phyloP scores from a whole-genome alignment of 108 stramenopile genomes.

The Skeletonema menzelii region DNA sequence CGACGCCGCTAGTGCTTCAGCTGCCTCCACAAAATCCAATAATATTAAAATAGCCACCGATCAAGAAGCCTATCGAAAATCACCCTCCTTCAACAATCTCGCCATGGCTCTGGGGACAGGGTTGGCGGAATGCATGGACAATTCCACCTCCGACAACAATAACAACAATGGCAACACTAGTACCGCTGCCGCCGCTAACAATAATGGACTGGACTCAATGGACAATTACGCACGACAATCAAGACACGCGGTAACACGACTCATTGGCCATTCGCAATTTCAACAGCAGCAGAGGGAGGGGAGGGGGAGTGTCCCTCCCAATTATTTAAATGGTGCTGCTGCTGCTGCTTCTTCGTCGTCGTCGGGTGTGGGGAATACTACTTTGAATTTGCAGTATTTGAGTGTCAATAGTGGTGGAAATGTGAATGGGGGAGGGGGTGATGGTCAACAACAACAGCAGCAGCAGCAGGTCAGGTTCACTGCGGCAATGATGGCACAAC shows the following conservation, averaged over 20 bases:
- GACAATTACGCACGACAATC: constrained; percentile 76
- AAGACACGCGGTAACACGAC: constrained; percentile 65
- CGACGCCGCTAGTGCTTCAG: not conserved
- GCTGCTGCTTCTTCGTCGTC: too few relatives aligned
- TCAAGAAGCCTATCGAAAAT: constrained; percentile 14
- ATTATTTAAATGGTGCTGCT: constrained; percentile 7
- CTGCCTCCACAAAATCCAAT: not conserved
- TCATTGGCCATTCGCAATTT: constrained; percentile 26
- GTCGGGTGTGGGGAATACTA: too few relatives aligned
- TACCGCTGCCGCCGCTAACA: constrained; percentile 11
- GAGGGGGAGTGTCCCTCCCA: constrained; percentile 5
- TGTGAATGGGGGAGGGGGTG: not conserved
- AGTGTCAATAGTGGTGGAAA: not conserved
- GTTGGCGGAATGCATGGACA: constrained; percentile 84
- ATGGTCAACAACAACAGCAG: not conserved
- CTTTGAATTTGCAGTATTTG: not conserved
- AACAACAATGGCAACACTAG: constrained; percentile 49
- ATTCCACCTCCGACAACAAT: constrained; percentile 42
- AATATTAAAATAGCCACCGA: not conserved
- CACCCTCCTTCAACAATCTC: constrained; percentile 72
- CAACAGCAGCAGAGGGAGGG: not conserved
- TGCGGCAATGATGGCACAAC: constrained; percentile 18
- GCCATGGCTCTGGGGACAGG: constrained; percentile 73
- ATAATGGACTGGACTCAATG: constrained; percentile 18
- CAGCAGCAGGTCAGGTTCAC: constrained; percentile 3